Conservation (phyloP, 2,329 filamentous ascomycete genomes). For the Pseudogymnoascus sp. region DNA sequence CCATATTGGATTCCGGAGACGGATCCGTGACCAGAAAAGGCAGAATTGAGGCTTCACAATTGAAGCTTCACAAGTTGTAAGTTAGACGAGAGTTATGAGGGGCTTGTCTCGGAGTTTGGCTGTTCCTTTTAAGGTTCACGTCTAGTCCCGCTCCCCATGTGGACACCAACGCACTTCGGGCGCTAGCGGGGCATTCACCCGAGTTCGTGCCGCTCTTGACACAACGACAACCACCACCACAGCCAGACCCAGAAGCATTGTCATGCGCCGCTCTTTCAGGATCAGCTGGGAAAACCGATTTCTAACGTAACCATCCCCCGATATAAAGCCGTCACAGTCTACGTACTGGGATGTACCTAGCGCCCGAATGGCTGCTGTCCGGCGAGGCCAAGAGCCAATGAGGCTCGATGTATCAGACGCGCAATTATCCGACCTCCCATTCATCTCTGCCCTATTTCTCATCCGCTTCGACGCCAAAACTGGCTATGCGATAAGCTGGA, state of each 20-base stretch:
- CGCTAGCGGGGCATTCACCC: conserved; percentile 1
- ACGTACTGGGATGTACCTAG: conserved; percentile 3
- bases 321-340: not conserved
- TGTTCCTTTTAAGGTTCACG: conserved; percentile 1
- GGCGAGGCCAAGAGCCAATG: conserved; percentile 29
- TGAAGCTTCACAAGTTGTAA: not conserved
- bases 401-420: conserved; percentile 25
- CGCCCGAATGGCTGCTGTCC: conserved; percentile 24
- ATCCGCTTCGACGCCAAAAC: conserved; percentile 91
- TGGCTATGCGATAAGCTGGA: conserved; percentile 88
- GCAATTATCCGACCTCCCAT: conserved; percentile 40
- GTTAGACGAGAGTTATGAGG: conserved; percentile 1
- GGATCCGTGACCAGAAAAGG: not conserved
- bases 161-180: conserved; percentile 7
- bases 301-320: not conserved
- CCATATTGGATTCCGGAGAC: not conserved
- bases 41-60: not conserved
- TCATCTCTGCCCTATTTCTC: conserved; percentile 74
- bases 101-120: not conserved
- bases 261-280: not conserved
- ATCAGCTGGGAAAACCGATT: not conserved
- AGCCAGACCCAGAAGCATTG: not conserved
- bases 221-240: not conserved
- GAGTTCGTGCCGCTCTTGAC: conserved; percentile 6
- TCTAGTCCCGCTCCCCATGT: not conserved